These are phyloP conservation scores for Septoria linicola DNA, from an alignment of 2,329 filamentous ascomycete genomes.

Conservation along the genomic window DNA sequence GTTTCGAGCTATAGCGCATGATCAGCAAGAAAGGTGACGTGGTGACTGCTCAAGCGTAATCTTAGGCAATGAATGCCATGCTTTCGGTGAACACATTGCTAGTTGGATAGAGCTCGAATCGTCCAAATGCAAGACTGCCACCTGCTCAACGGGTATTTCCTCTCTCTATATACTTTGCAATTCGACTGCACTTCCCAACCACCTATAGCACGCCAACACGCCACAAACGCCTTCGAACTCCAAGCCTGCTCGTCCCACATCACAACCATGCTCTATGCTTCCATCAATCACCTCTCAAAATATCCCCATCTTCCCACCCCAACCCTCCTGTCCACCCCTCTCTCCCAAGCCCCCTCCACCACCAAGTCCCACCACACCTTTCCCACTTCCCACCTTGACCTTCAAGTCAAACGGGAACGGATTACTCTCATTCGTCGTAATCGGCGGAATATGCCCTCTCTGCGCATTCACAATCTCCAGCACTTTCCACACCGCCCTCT, in stretches of 20 bases:
- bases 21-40: no score
- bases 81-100: no score
- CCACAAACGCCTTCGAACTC: no score
- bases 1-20: slow-evolving; percentile 26
- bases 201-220: background rate
- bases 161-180: background rate
- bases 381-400: slow-evolving; percentile 56
- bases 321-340: slow-evolving; percentile 6
- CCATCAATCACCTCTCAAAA: slow-evolving; percentile 13
- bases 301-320: slow-evolving; percentile 21
- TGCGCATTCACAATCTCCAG: slow-evolving; percentile 81
- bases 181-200: no score
- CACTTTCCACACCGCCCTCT: slow-evolving; percentile 85
- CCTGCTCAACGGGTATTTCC: background rate
- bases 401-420: slow-evolving; percentile 94
- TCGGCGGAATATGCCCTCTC: slow-evolving; percentile 95
- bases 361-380: no score
- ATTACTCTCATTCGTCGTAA: slow-evolving; percentile 86
- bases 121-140: background rate
- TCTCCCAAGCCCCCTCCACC: slow-evolving; percentile 1
- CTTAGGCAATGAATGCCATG: no score
- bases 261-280: no score
- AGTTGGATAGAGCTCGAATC: no score
- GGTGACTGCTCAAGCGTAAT: no score
- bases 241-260: no score